Evolutionary conservation across 495 filamentous ascomycete genomes (phyloP).

Genomic region (Trichoderma gamsii): DNA sequence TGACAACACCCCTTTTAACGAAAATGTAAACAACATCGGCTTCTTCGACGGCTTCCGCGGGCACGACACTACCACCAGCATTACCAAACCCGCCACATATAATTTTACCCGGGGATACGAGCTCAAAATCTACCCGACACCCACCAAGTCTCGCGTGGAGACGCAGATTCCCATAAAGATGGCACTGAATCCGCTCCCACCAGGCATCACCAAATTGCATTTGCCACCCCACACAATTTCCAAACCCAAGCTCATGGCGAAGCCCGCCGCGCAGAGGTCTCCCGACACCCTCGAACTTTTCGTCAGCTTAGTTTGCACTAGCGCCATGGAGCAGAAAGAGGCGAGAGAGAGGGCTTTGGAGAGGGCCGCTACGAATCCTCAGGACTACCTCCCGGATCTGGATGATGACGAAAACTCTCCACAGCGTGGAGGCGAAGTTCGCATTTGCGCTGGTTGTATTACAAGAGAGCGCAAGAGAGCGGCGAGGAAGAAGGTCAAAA

Average conservation of each 20-base stretch:
- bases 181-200: conserved; percentile 64
- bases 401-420: conserved; percentile 60
- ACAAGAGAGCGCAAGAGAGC: conserved; percentile 81
- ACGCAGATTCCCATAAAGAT: conserved; percentile 85
- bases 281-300: conserved; percentile 75
- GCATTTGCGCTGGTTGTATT: conserved; percentile 79
- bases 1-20: too few relatives aligned
- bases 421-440: conserved; percentile 78
- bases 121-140: conserved; percentile 57
- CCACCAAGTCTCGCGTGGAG: conserved; percentile 84
- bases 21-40: background rate
- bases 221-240: conserved; percentile 84
- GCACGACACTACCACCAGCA: too few relatives aligned
- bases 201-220: conserved; percentile 70
- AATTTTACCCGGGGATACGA: conserved; percentile 23
- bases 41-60: conserved; percentile 19
- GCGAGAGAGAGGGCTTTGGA: conserved; percentile 54
- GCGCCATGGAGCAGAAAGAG: conserved; percentile 76
- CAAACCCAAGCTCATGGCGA: conserved; percentile 79
- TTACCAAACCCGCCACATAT: background rate
- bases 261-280: conserved; percentile 50
- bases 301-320: conserved; percentile 79
- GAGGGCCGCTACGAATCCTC: conserved; percentile 45
- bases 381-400: conserved; percentile 20
- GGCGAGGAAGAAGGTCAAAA: conserved; percentile 78